Evolutionary conservation across 768 basidiomycete genomes (phyloP).

Genomic region (Pisolithus marmoratus): DNA sequence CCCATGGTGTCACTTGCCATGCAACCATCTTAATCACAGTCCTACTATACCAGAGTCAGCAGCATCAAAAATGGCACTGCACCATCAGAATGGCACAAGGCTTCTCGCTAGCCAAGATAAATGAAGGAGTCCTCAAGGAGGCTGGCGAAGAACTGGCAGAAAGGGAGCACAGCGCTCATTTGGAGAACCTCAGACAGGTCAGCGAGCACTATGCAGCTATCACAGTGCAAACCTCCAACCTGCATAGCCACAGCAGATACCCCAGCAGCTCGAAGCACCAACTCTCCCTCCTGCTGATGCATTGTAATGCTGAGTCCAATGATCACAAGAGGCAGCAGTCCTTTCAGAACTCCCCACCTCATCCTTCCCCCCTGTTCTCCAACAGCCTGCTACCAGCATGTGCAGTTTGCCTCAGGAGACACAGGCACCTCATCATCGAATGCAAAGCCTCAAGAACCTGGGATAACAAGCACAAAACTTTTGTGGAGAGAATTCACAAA

Average conservation of each 20-base stretch:
- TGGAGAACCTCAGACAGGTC: too few relatives aligned
- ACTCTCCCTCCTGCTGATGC: too few relatives aligned
- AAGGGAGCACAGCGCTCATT: too few relatives aligned
- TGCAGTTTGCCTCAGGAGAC: conserved; percentile 30
- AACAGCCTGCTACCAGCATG: too few relatives aligned
- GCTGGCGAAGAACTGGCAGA: too few relatives aligned
- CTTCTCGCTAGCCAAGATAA: neutral
- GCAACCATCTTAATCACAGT: conserved; percentile 6
- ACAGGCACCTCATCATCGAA: conserved; percentile 16
- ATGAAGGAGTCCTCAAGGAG: neutral
- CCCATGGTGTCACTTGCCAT: neutral
- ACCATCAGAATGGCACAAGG: neutral
- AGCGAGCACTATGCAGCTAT: too few relatives aligned
- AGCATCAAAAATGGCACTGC: conserved; percentile 3
- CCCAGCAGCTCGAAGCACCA: too few relatives aligned
- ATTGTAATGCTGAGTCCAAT: neutral
- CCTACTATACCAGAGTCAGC: conserved; percentile 11
- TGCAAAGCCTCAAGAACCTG: conserved; percentile 14
- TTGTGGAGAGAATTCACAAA: neutral
- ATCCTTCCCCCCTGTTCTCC: too few relatives aligned
- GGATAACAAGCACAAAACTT: conserved; percentile 1
- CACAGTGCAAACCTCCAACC: too few relatives aligned
- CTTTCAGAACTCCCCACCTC: neutral
- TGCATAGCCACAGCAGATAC: too few relatives aligned
- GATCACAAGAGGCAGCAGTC: neutral